Percentiles rank a stretch among this genome's conserved stretches.
These are phyloP conservation scores for Lachancea lanzarotensis DNA, from an alignment of 805 yeast species.

Conservation along the genomic window DNA sequence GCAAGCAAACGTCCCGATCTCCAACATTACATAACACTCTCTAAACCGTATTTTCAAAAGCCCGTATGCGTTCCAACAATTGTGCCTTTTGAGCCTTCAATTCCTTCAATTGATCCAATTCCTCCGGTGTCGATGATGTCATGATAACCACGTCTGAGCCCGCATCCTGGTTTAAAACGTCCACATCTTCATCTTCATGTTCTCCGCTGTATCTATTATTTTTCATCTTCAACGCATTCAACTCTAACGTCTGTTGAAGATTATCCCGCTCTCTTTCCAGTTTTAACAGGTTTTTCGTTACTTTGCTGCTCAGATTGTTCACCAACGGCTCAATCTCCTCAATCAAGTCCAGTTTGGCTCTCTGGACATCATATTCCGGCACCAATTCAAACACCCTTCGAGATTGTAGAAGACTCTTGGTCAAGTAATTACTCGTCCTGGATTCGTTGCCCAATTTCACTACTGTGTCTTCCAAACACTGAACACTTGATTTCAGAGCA, in stretches of 20 bases:
- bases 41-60: constrained; percentile 2
- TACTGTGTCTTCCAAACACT: constrained; percentile 19
- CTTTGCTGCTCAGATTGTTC: constrained; percentile 21
- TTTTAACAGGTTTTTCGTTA: constrained; percentile 22
- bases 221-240: constrained; percentile 23
- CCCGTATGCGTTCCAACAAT: constrained; percentile 14
- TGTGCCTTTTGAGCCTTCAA: constrained; percentile 21
- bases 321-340: constrained; percentile 31
- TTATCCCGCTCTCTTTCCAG: constrained; percentile 26
- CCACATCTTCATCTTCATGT: not conserved
- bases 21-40: too few relatives aligned
- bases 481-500: constrained; percentile 19
- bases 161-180: constrained; percentile 10
- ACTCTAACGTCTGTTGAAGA: constrained; percentile 25
- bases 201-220: constrained; percentile 11
- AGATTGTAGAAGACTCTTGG: constrained; percentile 21
- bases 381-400: constrained; percentile 26
- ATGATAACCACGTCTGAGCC: constrained; percentile 27
- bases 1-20: too few relatives aligned
- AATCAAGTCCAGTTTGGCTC: constrained; percentile 28
- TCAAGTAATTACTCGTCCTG: constrained; percentile 18
- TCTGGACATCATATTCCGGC: constrained; percentile 31
- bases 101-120: constrained; percentile 23
- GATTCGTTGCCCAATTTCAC: constrained; percentile 15
- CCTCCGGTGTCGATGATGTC: constrained; percentile 30